Percentiles rank a stretch among this genome's conserved stretches.
Evolutionary conservation across 2,329 filamentous ascomycete genomes (phyloP).

Genomic region (Botryotinia convoluta): DNA sequence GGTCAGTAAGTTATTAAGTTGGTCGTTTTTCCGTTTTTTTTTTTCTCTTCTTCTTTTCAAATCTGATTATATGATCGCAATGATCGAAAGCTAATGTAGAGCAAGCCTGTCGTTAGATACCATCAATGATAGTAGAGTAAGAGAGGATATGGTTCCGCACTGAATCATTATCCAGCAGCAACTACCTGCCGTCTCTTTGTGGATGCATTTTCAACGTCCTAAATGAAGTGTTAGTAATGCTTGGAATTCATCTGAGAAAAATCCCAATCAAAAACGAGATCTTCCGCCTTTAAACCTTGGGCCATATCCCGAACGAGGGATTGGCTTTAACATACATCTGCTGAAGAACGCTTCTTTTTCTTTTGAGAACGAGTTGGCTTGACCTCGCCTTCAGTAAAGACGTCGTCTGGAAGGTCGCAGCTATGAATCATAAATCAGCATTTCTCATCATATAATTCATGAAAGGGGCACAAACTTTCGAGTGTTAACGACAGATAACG

Average conservation of each 20-base stretch:
- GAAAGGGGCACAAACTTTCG: conserved; percentile 64
- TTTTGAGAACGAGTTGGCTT: conserved; percentile 50
- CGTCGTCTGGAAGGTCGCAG: conserved; percentile 82
- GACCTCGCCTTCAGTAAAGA: conserved; percentile 78
- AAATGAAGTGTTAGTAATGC: conserved; percentile 29
- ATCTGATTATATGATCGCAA: not conserved
- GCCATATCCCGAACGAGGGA: conserved; percentile 18
- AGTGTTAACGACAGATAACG: conserved; percentile 69
- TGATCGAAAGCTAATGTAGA: conserved; percentile 11
- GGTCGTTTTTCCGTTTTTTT: conserved; percentile 3
- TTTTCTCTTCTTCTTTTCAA: not conserved
- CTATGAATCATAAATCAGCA: conserved; percentile 47
- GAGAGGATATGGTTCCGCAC: conserved; percentile 32
- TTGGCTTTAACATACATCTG: conserved; percentile 33
- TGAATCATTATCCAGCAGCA: conserved; percentile 34
- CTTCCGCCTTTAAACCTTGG: conserved; percentile 20
- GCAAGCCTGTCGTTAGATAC: conserved; percentile 36
- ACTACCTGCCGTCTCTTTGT: conserved; percentile 39
- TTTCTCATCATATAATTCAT: conserved; percentile 15
- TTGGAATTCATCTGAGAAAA: conserved; percentile 4
- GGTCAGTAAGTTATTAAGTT: conserved; percentile 11
- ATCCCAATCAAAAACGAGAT: conserved; percentile 16
- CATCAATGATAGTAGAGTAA: conserved; percentile 31
- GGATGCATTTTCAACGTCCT: conserved; percentile 33
- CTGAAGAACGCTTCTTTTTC: conserved; percentile 37